phyloP scores from a whole-genome alignment of 495 filamentous ascomycete species.

The Sphaerosporella brunnea region DNA sequence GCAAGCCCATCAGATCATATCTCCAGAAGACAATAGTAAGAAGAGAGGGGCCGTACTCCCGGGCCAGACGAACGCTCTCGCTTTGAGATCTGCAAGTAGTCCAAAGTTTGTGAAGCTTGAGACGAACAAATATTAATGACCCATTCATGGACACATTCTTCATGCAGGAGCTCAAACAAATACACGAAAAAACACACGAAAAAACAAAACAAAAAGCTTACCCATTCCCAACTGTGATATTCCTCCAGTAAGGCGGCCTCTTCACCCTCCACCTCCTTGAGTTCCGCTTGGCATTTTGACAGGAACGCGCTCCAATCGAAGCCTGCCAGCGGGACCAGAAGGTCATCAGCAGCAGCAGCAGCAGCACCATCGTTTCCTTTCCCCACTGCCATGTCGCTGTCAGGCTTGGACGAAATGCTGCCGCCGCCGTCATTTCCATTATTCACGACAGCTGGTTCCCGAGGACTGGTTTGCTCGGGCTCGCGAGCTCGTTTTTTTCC shows the following conservation, averaged over 20 bases:
- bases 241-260: not conserved
- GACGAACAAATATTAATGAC: not conserved
- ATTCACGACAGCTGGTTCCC: not conserved
- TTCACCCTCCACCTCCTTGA: not conserved
- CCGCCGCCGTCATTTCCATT: not conserved
- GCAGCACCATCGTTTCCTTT: too few species aligned
- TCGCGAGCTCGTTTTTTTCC: not conserved
- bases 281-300: not conserved
- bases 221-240: slow-evolving; percentile 4
- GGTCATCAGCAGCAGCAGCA: not conserved
- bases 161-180: too few species aligned
- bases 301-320: not conserved
- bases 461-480: not conserved
- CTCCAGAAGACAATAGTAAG: not conserved
- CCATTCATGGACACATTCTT: not conserved
- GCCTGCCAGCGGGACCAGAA: not conserved
- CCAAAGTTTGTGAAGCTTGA: slow-evolving; percentile 1
- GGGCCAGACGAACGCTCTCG: not conserved
- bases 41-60: not conserved
- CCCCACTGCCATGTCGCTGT: not conserved
- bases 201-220: not conserved
- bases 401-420: not conserved
- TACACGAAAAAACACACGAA: too few species aligned
- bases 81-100: not conserved
- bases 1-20: not conserved